Percentiles rank a stretch among this genome's conserved stretches.
phyloP scores from a whole-genome alignment of 2,329 filamentous ascomycete species.

The Sporothrix brasiliensis region DNA sequence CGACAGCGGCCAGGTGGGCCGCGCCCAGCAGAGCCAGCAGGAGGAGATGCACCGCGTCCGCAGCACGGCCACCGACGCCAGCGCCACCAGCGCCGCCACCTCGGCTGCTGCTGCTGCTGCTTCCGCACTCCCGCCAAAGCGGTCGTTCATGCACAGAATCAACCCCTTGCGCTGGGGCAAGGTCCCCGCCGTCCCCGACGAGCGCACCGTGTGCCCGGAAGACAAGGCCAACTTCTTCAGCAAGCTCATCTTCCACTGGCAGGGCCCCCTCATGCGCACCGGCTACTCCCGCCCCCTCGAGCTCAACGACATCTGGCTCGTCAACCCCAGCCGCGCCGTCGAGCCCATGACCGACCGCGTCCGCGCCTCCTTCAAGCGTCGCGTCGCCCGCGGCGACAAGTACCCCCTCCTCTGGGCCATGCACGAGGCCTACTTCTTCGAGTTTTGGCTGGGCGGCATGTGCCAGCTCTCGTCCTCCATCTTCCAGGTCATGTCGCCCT shows the following conservation, averaged over 20 bases:
- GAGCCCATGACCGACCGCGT: conserved; percentile 69
- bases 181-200: conserved; percentile 59
- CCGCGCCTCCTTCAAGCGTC: conserved; percentile 67
- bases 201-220: conserved; percentile 64
- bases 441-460: conserved; percentile 82
- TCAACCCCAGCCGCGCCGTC: conserved; percentile 79
- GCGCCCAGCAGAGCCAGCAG: conserved; percentile 40
- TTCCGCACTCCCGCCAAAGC: conserved; percentile 32
- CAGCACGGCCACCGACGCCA: conserved; percentile 59
- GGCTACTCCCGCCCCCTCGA: conserved; percentile 86
- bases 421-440: conserved; percentile 80
- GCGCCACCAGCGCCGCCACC: conserved; percentile 47
- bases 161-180: conserved; percentile 65
- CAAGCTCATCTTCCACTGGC: conserved; percentile 82
- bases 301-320: conserved; percentile 80
- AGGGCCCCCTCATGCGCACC: conserved; percentile 78
- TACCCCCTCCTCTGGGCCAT: conserved; percentile 77
- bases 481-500: conserved; percentile 80
- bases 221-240: conserved; percentile 74
- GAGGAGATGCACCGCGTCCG: conserved; percentile 48
- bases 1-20: conserved; percentile 30
- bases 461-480: conserved; percentile 74
- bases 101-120: not conserved
- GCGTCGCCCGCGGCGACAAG: conserved; percentile 68
- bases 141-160: conserved; percentile 64